Conservation (phyloP, 257 asterid genomes). For the Solanum etuberosum region DNA sequence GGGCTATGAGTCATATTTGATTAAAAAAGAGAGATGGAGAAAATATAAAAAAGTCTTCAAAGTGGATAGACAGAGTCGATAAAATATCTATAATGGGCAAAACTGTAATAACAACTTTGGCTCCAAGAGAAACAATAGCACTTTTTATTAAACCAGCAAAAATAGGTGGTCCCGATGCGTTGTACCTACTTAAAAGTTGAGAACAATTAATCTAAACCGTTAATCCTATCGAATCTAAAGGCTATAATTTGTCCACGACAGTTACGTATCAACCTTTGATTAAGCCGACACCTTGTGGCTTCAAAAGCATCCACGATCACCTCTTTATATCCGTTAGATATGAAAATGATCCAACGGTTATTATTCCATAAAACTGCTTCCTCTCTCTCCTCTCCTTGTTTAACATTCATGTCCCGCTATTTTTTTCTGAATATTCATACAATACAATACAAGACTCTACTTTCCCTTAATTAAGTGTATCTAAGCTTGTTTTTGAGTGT, state of each 20-base stretch:
- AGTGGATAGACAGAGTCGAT: not conserved
- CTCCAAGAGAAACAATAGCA: not conserved
- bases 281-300: conserved; percentile 53
- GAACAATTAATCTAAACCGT: conserved; percentile 6
- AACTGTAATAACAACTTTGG: not conserved
- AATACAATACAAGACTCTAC: not conserved
- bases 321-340: conserved; percentile 20
- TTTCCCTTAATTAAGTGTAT: not conserved
- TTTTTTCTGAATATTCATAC: conserved; percentile 14
- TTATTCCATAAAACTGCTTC: not conserved
- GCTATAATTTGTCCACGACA: conserved; percentile 26
- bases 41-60: too few species aligned
- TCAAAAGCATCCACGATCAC: conserved; percentile 55
- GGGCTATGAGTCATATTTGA: not conserved
- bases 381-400: not conserved
- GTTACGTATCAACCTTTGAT: conserved; percentile 49
- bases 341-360: conserved; percentile 34
- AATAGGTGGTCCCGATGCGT: not conserved
- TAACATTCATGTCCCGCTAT: conserved; percentile 56
- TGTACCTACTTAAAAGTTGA: conserved; percentile 11
- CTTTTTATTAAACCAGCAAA: not conserved
- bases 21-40: not conserved
- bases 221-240: conserved; percentile 26
- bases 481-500: not conserved
- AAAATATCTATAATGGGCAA: not conserved